A percentile compares a stretch with the other conserved stretches of the same genome.
Conservation (phyloP, 306 rosid species). For the Corylus americana region DNA sequence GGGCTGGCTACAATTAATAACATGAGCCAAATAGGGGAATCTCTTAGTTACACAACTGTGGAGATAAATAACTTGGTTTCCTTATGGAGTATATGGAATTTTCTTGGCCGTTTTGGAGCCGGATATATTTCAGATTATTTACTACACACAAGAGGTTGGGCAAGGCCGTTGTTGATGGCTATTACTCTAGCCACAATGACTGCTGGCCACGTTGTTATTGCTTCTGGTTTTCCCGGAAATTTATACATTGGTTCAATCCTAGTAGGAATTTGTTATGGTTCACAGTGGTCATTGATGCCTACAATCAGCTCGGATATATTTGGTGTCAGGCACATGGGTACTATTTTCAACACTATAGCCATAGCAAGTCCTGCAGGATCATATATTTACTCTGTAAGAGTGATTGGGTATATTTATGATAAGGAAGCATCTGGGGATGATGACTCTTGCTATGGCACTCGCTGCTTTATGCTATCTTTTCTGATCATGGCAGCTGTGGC, state of each 20-base stretch:
- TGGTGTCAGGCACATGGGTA: conserved; percentile 83
- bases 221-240: conserved; percentile 72
- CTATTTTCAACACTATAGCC: conserved; percentile 85
- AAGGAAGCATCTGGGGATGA: conserved; percentile 45
- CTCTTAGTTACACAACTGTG: conserved; percentile 65
- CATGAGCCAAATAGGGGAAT: conserved; percentile 87
- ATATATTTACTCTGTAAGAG: conserved; percentile 73
- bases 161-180: conserved; percentile 71
- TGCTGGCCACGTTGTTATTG: conserved; percentile 66
- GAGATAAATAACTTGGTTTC: conserved; percentile 72
- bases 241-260: conserved; percentile 74
- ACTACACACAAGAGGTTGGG: conserved; percentile 71
- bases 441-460: conserved; percentile 61
- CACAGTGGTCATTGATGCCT: conserved; percentile 96
- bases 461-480: conserved; percentile 76
- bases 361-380: conserved; percentile 86
- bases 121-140: conserved; percentile 78
- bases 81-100: conserved; percentile 94
- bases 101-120: conserved; percentile 89
- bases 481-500: conserved; percentile 70
- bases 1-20: conserved; percentile 81
- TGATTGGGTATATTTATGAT: conserved; percentile 84
- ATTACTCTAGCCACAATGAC: conserved; percentile 59
- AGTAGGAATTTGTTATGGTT: conserved; percentile 85
- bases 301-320: conserved; percentile 82